phyloP scores from a whole-genome alignment of 2,329 filamentous ascomycete species.

The Epicoccum nigrum region DNA sequence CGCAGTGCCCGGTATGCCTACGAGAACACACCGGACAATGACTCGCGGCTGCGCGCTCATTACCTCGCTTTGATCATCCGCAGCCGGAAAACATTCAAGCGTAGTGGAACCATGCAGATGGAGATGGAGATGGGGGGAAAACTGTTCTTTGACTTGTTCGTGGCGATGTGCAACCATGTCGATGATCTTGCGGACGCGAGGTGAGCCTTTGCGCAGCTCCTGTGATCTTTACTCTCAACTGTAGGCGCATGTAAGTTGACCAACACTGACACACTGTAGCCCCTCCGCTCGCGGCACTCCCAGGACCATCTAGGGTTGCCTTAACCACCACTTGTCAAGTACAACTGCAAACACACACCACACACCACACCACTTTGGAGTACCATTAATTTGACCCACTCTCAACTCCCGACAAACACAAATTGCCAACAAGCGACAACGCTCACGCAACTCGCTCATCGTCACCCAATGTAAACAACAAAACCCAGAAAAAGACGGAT shows the following conservation, averaged over 20 bases:
- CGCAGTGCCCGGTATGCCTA: conserved; percentile 94
- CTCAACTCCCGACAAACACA: conserved; percentile 24
- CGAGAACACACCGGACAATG: conserved; percentile 89
- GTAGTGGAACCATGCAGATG: conserved; percentile 97
- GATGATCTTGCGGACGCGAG: conserved; percentile 91
- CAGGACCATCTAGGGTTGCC: conserved; percentile 35
- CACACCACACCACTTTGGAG: conserved; percentile 21
- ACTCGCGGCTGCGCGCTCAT: conserved; percentile 91
- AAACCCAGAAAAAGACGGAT: conserved; percentile 41
- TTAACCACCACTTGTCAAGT: conserved; percentile 14
- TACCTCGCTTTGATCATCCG: conserved; percentile 97
- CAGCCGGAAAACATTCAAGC: conserved; percentile 96
- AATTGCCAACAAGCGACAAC: conserved; percentile 23
- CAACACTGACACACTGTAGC: conserved; percentile 23
- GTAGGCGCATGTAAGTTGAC: conserved; percentile 13
- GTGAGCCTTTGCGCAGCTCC: conserved; percentile 45
- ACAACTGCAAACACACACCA: conserved; percentile 27
- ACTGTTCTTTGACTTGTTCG: conserved; percentile 98
- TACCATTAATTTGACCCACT: conserved; percentile 22
- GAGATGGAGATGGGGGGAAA: conserved; percentile 96
- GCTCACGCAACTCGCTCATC: conserved; percentile 31
- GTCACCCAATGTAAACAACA: conserved; percentile 31
- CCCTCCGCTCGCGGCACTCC: conserved; percentile 32
- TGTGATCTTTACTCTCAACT: conserved; percentile 5
- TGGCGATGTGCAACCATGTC: conserved; percentile 97